Evolutionary conservation across 768 basidiomycete species (phyloP).

Genomic region (Mycena haematopus): DNA sequence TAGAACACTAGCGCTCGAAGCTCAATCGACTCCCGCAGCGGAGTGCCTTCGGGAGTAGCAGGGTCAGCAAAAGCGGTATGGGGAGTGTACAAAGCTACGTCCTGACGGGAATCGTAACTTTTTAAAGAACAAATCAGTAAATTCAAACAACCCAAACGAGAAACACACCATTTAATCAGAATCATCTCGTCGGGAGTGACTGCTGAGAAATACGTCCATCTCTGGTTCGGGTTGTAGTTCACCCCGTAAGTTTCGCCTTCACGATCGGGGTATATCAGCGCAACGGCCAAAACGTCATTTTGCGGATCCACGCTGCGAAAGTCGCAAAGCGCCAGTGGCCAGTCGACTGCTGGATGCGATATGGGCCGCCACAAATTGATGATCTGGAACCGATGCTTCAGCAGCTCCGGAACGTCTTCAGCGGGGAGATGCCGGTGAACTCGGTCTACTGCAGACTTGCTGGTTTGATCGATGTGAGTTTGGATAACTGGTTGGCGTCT

Average conservation of each 20-base stretch:
- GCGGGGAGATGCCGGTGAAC: conserved; percentile 59
- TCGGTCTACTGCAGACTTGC: conserved; percentile 48
- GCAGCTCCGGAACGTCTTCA: conserved; percentile 48
- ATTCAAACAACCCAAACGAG: no score
- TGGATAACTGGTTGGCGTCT: conserved; percentile 54
- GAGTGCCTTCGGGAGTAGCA: conserved; percentile 17
- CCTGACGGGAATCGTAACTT: conserved; percentile 23
- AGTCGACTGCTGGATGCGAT: conserved; percentile 50
- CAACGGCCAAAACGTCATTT: conserved; percentile 51
- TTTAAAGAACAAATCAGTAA: background rate
- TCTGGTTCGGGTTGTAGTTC: conserved; percentile 51
- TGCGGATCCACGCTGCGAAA: conserved; percentile 50
- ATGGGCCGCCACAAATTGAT: conserved; percentile 71
- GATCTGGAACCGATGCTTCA: conserved; percentile 61
- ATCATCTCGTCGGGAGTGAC: conserved; percentile 18
- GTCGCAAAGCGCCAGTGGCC: conserved; percentile 60
- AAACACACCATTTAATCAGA: conserved; percentile 53
- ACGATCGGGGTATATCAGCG: conserved; percentile 53
- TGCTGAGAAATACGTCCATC: conserved; percentile 52
- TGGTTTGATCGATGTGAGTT: conserved; percentile 61
- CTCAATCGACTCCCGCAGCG: conserved; percentile 26
- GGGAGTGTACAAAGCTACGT: conserved; percentile 22
- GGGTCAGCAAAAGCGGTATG: conserved; percentile 26
- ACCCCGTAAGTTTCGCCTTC: conserved; percentile 61
- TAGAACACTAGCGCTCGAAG: conserved; percentile 26